phyloP scores from a whole-genome alignment of 163 green algal genomes.

The Volvox carteri region DNA sequence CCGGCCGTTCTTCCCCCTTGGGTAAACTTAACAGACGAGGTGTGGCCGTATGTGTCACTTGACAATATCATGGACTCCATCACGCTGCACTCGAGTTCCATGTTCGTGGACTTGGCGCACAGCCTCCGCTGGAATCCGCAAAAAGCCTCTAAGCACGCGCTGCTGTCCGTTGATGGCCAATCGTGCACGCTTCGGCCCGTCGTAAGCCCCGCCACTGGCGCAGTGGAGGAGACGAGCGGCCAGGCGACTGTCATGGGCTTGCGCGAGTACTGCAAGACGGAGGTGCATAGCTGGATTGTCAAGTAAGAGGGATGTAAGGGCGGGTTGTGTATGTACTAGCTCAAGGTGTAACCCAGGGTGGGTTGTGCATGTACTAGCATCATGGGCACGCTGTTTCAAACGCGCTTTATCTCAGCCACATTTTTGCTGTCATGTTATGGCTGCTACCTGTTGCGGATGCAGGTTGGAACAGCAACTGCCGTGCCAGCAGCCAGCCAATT shows the following conservation, averaged over 20 bases:
- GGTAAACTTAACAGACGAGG: slow-evolving; percentile 73
- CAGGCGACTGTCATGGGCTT: slow-evolving; percentile 74
- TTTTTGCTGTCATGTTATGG: no score
- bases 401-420: no score
- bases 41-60: slow-evolving; percentile 79
- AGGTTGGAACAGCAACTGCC: slow-evolving; percentile 61
- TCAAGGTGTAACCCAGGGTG: no score
- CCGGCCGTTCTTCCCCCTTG: no score
- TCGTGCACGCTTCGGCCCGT: slow-evolving; percentile 54
- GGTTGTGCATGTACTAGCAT: no score
- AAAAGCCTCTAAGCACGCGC: slow-evolving; percentile 51
- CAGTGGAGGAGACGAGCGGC: slow-evolving; percentile 58
- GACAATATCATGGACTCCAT: slow-evolving; percentile 85
- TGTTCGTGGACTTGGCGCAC: slow-evolving; percentile 78
- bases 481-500: slow-evolving; percentile 64
- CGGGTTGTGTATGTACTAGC: no score
- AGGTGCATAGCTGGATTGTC: slow-evolving; percentile 73
- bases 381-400: no score
- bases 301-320: slow-evolving; percentile 30
- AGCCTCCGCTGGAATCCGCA: slow-evolving; percentile 74
- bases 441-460: background rate
- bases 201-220: slow-evolving; percentile 30
- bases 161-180: slow-evolving; percentile 64
- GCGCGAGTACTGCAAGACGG: slow-evolving; percentile 70
- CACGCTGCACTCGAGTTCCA: slow-evolving; percentile 76